phyloP scores from a whole-genome alignment of 108 stramenopile genomes.

The Pseudonitzschia delicatissima region DNA sequence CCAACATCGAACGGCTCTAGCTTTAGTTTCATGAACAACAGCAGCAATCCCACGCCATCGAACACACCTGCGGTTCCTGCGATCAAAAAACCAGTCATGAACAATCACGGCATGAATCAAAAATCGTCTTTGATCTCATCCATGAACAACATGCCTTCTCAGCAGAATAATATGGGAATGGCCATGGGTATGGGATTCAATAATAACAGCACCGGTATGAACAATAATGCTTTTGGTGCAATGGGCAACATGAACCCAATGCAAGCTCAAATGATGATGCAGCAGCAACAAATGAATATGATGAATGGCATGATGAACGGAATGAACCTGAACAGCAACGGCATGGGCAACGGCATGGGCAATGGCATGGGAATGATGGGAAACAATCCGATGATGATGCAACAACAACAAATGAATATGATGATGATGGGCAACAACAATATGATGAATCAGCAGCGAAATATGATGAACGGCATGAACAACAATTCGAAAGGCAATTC shows the following conservation, averaged over 20 bases:
- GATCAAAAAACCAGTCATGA: constrained; percentile 43
- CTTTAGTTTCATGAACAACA: constrained; percentile 21
- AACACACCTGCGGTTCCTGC: constrained; percentile 5
- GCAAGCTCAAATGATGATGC: constrained; percentile 34
- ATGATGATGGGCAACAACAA: constrained; percentile 1
- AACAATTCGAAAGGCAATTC: constrained; percentile 28
- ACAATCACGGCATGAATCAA: constrained; percentile 9
- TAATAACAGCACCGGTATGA: constrained; percentile 16
- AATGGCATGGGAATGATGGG: constrained; percentile 32
- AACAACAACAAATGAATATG: background rate
- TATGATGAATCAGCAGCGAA: background rate
- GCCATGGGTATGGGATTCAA: constrained; percentile 5
- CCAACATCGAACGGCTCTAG: constrained; percentile 5
- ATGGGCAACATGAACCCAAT: constrained; percentile 25
- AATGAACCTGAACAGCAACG: constrained; percentile 33
- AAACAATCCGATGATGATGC: constrained; percentile 28
- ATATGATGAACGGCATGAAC: constrained; percentile 28
- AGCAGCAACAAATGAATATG: constrained; percentile 34
- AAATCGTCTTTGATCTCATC: constrained; percentile 22
- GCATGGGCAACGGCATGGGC: constrained; percentile 25
- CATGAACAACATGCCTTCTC: constrained; percentile 23
- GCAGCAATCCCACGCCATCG: constrained; percentile 15
- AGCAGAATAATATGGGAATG: constrained; percentile 4
- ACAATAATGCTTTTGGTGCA: constrained; percentile 20
- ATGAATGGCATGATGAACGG: constrained; percentile 29